Base-by-base conservation (phyloP, 2,329 filamentous ascomycete species). In the Fusarium denticulatum region DNA sequence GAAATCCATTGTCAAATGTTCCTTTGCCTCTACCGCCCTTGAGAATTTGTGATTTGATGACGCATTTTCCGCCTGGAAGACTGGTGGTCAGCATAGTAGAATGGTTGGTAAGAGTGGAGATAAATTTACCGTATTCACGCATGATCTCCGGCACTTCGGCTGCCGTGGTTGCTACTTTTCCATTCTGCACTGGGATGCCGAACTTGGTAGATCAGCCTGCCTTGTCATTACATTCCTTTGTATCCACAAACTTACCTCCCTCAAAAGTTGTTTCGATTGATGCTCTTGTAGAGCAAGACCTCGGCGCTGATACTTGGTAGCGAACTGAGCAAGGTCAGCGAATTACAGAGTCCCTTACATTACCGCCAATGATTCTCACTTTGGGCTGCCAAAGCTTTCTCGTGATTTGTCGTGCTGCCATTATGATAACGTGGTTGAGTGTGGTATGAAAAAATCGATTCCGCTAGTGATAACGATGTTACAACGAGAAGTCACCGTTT, bases 11-110 rank as follows among this genome's bases (percentile, higher is more conserved):
- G 14, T 60, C 58, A 11, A 53, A 60, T 18, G 58, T 60, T 11
- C 58, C 58, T 20, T 53, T 53, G 22, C 58, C 58, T 42, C 58
- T 34, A 1, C 58, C 58, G n/a, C 58, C 58, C 0, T 60, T 60
- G 4, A 60, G 36, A 20, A 60, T 60, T 28, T 60, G 58, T 2
- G 58, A 60, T 34, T 60, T 60, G 26, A 60, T 60, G 36, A 53
- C 58, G 10, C 58, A 60, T 34, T 60, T 60, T 5, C 58, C 58
- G 12, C 58, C 58, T 60, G 18, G 1, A 11, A 20, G 11, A 14
- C 18, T 11, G 7, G 7, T 15, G 28, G n/a, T 60, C 11, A 53
- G 58, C 3, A 53, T 4, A 4, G 0, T 14, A 32, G 7, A 6
- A 26, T 1, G 12, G 8, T 4, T 3, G 13, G 3, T 11, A n/a